Percentiles rank a stretch among this genome's conserved stretches.
Conservation (phyloP, 192 early-diverging fungal species). For the Jimgerdemannia lactiflua region DNA sequence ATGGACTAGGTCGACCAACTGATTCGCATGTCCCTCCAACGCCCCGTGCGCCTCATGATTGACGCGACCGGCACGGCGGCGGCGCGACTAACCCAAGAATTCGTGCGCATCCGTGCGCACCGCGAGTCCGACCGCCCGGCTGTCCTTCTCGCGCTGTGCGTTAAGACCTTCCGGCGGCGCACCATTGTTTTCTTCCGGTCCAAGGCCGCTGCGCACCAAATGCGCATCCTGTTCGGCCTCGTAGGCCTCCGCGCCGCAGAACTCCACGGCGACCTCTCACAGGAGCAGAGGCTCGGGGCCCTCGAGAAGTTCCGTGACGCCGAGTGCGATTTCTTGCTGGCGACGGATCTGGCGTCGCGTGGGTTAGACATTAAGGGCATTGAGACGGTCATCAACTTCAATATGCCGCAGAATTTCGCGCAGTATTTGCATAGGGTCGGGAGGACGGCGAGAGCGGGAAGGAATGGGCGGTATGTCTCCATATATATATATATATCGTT, state of each 20-base stretch:
- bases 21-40: slow-evolving; percentile 86
- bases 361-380: slow-evolving; percentile 98
- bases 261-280: slow-evolving; percentile 93
- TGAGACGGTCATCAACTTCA: slow-evolving; percentile 97
- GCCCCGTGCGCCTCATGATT: slow-evolving; percentile 88
- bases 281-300: slow-evolving; percentile 86
- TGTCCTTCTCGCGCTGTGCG: slow-evolving; percentile 82
- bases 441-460: slow-evolving; percentile 92
- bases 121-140: slow-evolving; percentile 86
- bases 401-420: slow-evolving; percentile 91
- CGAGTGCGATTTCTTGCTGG: slow-evolving; percentile 85
- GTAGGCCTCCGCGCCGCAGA: slow-evolving; percentile 85
- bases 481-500: not conserved
- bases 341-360: slow-evolving; percentile 94
- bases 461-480: slow-evolving; percentile 56
- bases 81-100: slow-evolving; percentile 84
- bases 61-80: slow-evolving; percentile 80
- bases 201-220: slow-evolving; percentile 95
- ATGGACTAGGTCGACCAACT: slow-evolving; percentile 74
- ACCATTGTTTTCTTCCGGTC: slow-evolving; percentile 93
- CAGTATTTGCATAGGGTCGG: slow-evolving; percentile 97
- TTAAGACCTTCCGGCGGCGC: slow-evolving; percentile 71
- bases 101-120: slow-evolving; percentile 87
- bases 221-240: slow-evolving; percentile 96
- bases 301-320: slow-evolving; percentile 88